These are phyloP conservation scores for Margaritispora aquatica DNA, from an alignment of 495 filamentous ascomycete species.

Conservation along the genomic window DNA sequence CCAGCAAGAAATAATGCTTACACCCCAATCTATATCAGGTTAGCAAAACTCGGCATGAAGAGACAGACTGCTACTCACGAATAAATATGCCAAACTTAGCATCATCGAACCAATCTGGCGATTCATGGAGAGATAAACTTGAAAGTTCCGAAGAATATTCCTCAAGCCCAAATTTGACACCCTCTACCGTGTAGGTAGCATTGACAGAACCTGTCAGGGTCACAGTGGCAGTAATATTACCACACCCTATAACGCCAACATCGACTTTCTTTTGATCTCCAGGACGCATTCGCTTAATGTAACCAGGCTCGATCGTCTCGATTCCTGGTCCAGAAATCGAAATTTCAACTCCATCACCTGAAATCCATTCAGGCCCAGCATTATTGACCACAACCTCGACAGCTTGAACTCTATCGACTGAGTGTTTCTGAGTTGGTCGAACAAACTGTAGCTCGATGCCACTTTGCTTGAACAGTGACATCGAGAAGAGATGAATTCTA, in stretches of 20 bases:
- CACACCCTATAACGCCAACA: conserved; percentile 34
- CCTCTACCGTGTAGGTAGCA: conserved; percentile 11
- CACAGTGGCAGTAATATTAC: conserved; percentile 12
- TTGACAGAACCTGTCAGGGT: conserved; percentile 5
- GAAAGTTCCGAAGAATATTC: conserved; percentile 27
- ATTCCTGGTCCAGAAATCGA: conserved; percentile 32
- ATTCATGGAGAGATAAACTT: conserved; percentile 39
- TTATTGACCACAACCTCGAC: conserved; percentile 48
- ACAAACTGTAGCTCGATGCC: conserved; percentile 39
- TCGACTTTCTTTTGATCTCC: conserved; percentile 45
- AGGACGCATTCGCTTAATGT: conserved; percentile 42
- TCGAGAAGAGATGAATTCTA: conserved; percentile 39
- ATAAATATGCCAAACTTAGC: conserved; percentile 54
- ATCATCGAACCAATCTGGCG: conserved; percentile 45
- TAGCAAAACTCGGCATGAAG: neutral
- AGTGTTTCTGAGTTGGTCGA: conserved; percentile 42
- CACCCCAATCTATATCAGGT: neutral
- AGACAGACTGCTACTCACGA: conserved; percentile 22
- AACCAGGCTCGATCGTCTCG: conserved; percentile 30
- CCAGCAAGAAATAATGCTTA: neutral
- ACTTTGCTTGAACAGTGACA: conserved; percentile 28
- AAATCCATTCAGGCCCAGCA: conserved; percentile 34
- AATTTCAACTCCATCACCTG: conserved; percentile 32
- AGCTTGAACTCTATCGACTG: conserved; percentile 38
- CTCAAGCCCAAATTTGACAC: conserved; percentile 24